These are phyloP conservation scores for Globisporangium sylvaticum DNA, from an alignment of 352 stramenopile genomes.

Conservation along the genomic window DNA sequence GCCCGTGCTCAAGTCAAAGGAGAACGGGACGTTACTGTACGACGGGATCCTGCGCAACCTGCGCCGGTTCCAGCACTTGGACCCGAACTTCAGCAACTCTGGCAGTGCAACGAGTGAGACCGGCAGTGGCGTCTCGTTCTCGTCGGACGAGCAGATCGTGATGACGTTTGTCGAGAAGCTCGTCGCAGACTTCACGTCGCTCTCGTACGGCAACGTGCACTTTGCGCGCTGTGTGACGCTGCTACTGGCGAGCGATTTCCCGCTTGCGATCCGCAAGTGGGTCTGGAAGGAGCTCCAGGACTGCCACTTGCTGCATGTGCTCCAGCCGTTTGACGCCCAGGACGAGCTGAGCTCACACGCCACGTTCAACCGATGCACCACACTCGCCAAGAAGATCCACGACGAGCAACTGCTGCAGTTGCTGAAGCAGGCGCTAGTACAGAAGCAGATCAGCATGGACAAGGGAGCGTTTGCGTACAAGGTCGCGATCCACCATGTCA, in stretches of 20 bases:
- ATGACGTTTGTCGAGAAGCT: conserved; percentile 67
- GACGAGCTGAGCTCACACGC: background rate
- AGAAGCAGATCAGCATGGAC: conserved; percentile 26
- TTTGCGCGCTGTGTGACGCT: conserved; percentile 67
- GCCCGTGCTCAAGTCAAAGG: conserved; percentile 20
- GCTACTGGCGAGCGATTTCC: conserved; percentile 55
- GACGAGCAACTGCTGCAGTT: conserved; percentile 43
- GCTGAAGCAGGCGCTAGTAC: conserved; percentile 46
- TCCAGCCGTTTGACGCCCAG: conserved; percentile 35
- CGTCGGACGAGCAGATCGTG: conserved; percentile 47
- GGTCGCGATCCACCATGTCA: conserved; percentile 55
- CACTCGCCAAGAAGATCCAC: conserved; percentile 1
- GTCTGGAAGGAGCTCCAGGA: conserved; percentile 70
- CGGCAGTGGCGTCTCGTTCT: conserved; percentile 28
- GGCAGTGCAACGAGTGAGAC: conserved; percentile 9
- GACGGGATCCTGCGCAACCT: conserved; percentile 49
- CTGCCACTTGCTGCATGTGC: conserved; percentile 44
- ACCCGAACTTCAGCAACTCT: conserved; percentile 14
- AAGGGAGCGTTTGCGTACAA: conserved; percentile 52
- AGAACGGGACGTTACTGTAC: conserved; percentile 30
- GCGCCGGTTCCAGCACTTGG: conserved; percentile 41
- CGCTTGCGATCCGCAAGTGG: conserved; percentile 47
- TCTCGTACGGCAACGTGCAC: conserved; percentile 60
- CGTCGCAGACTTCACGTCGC: conserved; percentile 59
- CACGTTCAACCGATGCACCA: conserved; percentile 37